Conservation (phyloP, 2,329 filamentous ascomycete species). For the Catunica adiposa region DNA sequence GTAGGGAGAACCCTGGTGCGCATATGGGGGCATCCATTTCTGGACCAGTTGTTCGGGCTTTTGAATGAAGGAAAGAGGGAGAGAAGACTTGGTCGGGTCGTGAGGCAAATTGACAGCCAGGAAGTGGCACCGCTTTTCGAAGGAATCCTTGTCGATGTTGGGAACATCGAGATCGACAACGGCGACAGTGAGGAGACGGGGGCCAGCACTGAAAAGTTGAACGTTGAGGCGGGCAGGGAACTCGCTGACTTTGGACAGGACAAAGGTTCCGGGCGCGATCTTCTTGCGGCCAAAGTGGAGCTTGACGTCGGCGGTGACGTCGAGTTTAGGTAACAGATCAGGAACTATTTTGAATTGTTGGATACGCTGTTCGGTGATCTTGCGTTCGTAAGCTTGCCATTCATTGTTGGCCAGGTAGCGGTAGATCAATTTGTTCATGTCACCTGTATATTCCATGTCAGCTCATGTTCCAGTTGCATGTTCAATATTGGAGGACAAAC, state of each 20-base stretch:
- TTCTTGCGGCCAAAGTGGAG: constrained; percentile 60
- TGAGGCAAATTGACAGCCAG: constrained; percentile 52
- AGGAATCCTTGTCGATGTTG: constrained; percentile 55
- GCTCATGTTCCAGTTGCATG: constrained; percentile 15
- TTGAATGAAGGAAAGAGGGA: constrained; percentile 49
- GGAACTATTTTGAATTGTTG: constrained; percentile 74
- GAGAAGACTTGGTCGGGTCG: constrained; percentile 34
- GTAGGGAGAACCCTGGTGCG: constrained; percentile 80
- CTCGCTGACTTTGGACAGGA: constrained; percentile 60
- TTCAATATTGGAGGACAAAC: constrained; percentile 32
- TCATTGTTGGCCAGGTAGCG: constrained; percentile 72
- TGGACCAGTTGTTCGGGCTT: constrained; percentile 49
- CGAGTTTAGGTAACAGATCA: constrained; percentile 67
- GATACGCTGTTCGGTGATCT: constrained; percentile 70
- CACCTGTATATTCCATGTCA: constrained; percentile 36
- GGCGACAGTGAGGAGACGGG: constrained; percentile 67
- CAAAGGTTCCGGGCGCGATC: constrained; percentile 59
- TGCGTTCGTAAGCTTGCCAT: constrained; percentile 71
- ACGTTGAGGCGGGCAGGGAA: constrained; percentile 58
- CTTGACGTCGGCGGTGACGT: constrained; percentile 63
- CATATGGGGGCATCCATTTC: constrained; percentile 72
- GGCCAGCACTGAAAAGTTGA: constrained; percentile 68
- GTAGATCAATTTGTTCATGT: constrained; percentile 95
- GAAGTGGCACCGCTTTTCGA: constrained; percentile 72
- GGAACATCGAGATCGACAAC: constrained; percentile 88